These are phyloP conservation scores for Auricularia cornea DNA, from an alignment of 768 basidiomycete genomes.

Conservation along the genomic window DNA sequence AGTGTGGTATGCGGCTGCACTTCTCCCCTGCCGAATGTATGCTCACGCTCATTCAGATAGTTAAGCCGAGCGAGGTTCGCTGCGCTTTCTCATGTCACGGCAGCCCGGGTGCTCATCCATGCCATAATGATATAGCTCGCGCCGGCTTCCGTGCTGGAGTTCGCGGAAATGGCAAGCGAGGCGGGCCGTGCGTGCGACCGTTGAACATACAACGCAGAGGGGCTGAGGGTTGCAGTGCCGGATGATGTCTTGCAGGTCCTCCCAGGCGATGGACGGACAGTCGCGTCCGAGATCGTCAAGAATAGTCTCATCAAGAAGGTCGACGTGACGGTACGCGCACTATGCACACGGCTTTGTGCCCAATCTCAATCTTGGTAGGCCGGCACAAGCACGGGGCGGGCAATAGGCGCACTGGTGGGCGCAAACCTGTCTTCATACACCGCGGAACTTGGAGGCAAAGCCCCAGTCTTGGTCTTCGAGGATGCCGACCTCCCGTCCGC, in stretches of 20 bases:
- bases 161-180: constrained; percentile 51
- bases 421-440: constrained; percentile 66
- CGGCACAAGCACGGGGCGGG: constrained; percentile 69
- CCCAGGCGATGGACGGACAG: constrained; percentile 58
- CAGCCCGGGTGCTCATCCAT: neutral
- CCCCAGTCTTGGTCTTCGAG: constrained; percentile 71
- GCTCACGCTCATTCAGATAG: constrained; percentile 2
- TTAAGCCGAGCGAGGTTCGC: constrained; percentile 5
- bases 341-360: neutral
- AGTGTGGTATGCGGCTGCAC: constrained; percentile 47
- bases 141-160: constrained; percentile 72
- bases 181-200: constrained; percentile 49
- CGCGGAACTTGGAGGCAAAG: constrained; percentile 85
- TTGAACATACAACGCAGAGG: neutral
- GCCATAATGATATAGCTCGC: constrained; percentile 40
- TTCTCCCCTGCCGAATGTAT: neutral
- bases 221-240: constrained; percentile 46
- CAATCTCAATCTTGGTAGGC: constrained; percentile 36
- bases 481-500: constrained; percentile 69
- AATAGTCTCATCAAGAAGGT: constrained; percentile 68
- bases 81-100: neutral
- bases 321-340: constrained; percentile 61
- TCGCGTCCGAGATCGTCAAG: constrained; percentile 56
- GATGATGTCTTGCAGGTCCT: constrained; percentile 63
- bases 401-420: constrained; percentile 64